Evolutionary conservation across 352 stramenopile species (phyloP), one percentile per base, ranked within the genome.

Genomic region (Hyaloperonospora arabidopsidis): DNA sequence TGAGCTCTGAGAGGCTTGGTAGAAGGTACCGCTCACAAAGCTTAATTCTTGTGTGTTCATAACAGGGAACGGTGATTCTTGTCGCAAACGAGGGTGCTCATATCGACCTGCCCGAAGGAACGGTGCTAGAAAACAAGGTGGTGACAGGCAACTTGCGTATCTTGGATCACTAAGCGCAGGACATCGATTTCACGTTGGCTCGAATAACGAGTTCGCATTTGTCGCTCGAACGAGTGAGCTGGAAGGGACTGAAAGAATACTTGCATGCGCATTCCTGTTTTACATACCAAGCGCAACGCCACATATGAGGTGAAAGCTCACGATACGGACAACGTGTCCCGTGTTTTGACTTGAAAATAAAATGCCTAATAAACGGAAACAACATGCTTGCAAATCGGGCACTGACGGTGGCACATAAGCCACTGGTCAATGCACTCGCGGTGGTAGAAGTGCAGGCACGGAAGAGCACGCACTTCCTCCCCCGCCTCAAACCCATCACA

Each of bases 141-240:
- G 89, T 97, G 52, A 97, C 91, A 1, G 91, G 91, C 28, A 97
- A 97, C 60, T 59, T 97, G 41, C 76, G 88, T 32, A 97, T 97
- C 51, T 74, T 97, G 34, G 91, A 97, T 66, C 88, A 97, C 69
- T 97, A 75, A 83, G 39, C 19, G 21, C 21, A 48, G 15, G 22
- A 3, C 25, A 29, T 29, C 25, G 25, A 29, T 3, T 29, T 29
- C 25, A 29, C 25, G 25, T 35, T 51, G 28, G 45, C 45, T 47
- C 14, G n/a, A 50, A 49, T 47, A 38, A 49, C 29, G 25, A 59
- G 45, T 32, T 45, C 19, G 35, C 25, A 29, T 29, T 29, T 7
- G 25, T 29, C 7, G 25, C 25, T 7, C 25, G 25, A 32, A 22
- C 41, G 28, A 28, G 28, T 56, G 50, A 47, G n/a, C 57, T 51